A percentile compares a stretch with the other conserved stretches of the same genome.
These are phyloP conservation scores for Carpinus viminea DNA, from an alignment of 306 rosid species.

Conservation along the genomic window DNA sequence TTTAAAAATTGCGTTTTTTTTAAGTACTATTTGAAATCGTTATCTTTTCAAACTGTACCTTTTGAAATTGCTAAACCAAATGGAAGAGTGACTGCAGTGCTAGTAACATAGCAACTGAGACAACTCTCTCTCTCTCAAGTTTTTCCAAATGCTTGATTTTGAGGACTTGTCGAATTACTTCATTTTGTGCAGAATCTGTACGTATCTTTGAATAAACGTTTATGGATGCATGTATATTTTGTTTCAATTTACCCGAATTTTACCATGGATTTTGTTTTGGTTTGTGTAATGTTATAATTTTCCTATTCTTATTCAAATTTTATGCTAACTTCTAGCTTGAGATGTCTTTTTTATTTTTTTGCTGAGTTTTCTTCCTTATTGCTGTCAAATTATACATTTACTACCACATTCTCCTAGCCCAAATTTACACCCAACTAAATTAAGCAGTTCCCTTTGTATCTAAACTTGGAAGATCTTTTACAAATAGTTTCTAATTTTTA, in stretches of 20 bases:
- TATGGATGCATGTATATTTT: neutral
- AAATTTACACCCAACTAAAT: neutral
- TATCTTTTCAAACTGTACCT: too few relatives aligned
- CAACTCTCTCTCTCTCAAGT: neutral
- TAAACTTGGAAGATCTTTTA: neutral
- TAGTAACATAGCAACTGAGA: neutral
- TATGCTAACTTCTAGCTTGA: neutral
- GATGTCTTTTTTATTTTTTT: too few relatives aligned
- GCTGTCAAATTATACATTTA: neutral
- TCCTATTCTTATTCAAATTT: neutral
- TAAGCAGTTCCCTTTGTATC: neutral
- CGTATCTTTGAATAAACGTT: neutral
- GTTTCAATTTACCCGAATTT: neutral
- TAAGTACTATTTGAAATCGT: too few relatives aligned
- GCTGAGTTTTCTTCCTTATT: neutral
- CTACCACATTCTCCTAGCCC: neutral
- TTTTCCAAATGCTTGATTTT: neutral
- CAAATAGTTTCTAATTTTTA: neutral
- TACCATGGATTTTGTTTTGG: neutral
- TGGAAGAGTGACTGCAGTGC: too few relatives aligned
- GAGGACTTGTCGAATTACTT: neutral
- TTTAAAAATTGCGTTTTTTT: too few relatives aligned
- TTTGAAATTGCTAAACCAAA: too few relatives aligned
- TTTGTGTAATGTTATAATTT: neutral
- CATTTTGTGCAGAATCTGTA: neutral